A percentile compares a stretch with the other conserved stretches of the same genome.
These are phyloP conservation scores for Sclerotinia spermophila DNA, from an alignment of 2,329 filamentous ascomycete species.

Conservation along the genomic window DNA sequence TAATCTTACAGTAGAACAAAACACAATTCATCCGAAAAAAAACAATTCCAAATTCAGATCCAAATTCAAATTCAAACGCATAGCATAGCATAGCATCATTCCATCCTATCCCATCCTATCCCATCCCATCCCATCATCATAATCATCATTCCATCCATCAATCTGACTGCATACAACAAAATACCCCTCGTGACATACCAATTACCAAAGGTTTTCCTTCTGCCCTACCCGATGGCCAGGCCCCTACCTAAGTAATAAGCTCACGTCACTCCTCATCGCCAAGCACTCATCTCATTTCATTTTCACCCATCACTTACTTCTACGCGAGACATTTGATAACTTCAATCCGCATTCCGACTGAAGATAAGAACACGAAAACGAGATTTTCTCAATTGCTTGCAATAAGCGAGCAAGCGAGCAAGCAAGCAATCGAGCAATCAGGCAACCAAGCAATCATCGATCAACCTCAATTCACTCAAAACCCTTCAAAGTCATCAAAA, in stretches of 20 bases:
- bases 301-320: background rate
- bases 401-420: background rate
- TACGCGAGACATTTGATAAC: background rate
- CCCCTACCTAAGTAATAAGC: no score
- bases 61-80: background rate
- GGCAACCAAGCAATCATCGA: background rate
- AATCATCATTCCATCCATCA: background rate
- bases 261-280: background rate
- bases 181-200: no score
- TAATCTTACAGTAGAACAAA: no score
- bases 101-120: no score
- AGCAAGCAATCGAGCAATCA: background rate
- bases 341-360: no score
- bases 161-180: background rate
- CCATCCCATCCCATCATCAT: no score
- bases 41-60: no score
- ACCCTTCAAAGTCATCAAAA: no score
- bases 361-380: background rate
- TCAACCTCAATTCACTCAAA: background rate
- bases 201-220: no score
- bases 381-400: background rate
- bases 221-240: no score
- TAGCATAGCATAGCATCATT: background rate
- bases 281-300: background rate
- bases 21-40: no score